phyloP scores from a whole-genome alignment of 1,284 basidiomycete species.

The Microbotryum scabiosae region DNA sequence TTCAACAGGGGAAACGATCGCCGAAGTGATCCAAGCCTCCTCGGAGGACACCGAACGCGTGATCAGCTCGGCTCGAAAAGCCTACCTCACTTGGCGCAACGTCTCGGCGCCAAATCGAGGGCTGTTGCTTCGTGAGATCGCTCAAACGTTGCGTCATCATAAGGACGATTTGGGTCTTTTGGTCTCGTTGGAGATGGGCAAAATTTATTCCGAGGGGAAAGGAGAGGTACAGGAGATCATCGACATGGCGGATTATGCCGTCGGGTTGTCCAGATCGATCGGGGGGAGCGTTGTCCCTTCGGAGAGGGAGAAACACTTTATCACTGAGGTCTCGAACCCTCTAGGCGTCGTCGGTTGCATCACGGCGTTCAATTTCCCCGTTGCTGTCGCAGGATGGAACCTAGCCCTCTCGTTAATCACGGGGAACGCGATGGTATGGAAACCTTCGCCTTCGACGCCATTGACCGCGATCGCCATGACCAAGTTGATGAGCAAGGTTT shows the following conservation, averaged over 20 bases:
- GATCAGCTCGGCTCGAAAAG: conserved; percentile 58
- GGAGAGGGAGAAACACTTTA: conserved; percentile 80
- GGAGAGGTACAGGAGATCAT: conserved; percentile 58
- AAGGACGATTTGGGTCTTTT: conserved; percentile 69
- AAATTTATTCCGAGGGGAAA: conserved; percentile 54
- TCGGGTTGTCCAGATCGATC: conserved; percentile 66
- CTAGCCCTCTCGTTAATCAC: conserved; percentile 77
- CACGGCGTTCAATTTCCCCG: conserved; percentile 88
- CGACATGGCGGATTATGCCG: conserved; percentile 72
- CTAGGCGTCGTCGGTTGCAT: conserved; percentile 75
- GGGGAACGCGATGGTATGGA: conserved; percentile 91
- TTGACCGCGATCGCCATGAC: conserved; percentile 70
- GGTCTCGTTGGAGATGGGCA: conserved; percentile 69
- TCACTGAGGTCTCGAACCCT: conserved; percentile 79
- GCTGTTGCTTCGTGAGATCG: conserved; percentile 77
- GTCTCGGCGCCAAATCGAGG: conserved; percentile 81
- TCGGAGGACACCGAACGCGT: conserved; percentile 58
- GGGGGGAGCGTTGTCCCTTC: conserved; percentile 71
- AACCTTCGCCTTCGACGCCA: conserved; percentile 82
- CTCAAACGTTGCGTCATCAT: conserved; percentile 71
- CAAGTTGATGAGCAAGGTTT: conserved; percentile 67
- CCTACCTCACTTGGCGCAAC: conserved; percentile 59
- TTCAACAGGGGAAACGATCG: conserved; percentile 33
- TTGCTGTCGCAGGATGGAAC: conserved; percentile 65
- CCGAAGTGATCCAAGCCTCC: conserved; percentile 48